Conservation (phyloP, 192 early-diverging fungal genomes). For the Podila verticillata region DNA sequence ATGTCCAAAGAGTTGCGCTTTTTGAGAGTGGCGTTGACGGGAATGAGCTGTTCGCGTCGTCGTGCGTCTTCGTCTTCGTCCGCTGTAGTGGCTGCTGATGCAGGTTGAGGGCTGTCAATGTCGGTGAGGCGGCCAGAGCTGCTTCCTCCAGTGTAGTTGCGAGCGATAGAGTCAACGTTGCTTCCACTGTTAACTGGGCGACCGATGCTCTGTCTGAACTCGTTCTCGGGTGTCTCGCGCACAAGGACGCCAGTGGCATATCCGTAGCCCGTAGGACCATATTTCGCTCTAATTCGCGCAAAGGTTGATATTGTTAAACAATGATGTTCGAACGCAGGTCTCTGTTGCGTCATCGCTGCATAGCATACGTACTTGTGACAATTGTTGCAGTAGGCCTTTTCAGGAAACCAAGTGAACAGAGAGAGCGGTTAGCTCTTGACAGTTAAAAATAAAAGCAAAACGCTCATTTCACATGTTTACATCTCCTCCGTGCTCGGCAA, state of each 20-base stretch:
- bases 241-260: constrained; percentile 33
- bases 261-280: constrained; percentile 65
- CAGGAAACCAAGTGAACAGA: not conserved
- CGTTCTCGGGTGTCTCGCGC: constrained; percentile 40
- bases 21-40: constrained; percentile 45
- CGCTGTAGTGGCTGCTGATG: not conserved
- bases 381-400: constrained; percentile 64
- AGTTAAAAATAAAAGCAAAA: not conserved
- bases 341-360: too few relatives aligned
- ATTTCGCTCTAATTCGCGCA: constrained; percentile 7
- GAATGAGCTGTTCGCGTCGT: constrained; percentile 36
- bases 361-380: constrained; percentile 59
- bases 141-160: constrained; percentile 32
- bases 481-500: constrained; percentile 64
- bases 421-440: not conserved
- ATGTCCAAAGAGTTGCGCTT: constrained; percentile 42
- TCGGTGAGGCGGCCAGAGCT: constrained; percentile 6
- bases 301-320: not conserved
- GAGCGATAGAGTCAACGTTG: constrained; percentile 6
- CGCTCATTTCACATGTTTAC: constrained; percentile 27
- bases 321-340: too few relatives aligned
- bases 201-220: constrained; percentile 47
- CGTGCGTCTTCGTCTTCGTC: constrained; percentile 21
- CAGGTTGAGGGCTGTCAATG: not conserved
- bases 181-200: constrained; percentile 22